Evolutionary conservation across 495 filamentous ascomycete genomes (phyloP).

Genomic region (Neurospora sp.): DNA sequence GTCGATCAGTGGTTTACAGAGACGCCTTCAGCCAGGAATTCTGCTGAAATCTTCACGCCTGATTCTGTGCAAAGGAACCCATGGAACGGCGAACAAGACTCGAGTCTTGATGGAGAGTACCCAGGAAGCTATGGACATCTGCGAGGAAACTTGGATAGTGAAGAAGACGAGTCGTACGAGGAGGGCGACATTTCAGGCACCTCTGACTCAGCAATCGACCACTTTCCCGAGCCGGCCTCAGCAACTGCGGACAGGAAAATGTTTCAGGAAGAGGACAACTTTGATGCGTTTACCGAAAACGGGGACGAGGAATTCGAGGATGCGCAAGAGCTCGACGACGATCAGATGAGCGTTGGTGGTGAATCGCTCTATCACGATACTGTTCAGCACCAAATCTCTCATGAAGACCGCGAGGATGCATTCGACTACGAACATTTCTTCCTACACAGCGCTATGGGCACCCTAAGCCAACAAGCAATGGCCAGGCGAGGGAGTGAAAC

Average conservation of each 20-base stretch:
- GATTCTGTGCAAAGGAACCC: slow-evolving; percentile 13
- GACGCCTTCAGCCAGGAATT: slow-evolving; percentile 21
- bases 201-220: slow-evolving; percentile 4
- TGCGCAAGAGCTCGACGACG: slow-evolving; percentile 15
- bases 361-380: slow-evolving; percentile 51
- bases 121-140: not conserved
- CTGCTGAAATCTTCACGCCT: slow-evolving; percentile 8
- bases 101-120: slow-evolving; percentile 17
- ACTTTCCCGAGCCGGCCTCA: slow-evolving; percentile 4
- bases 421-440: slow-evolving; percentile 98
- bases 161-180: not conserved
- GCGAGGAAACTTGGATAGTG: not conserved
- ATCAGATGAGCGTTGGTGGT: slow-evolving; percentile 36
- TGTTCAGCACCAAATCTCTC: slow-evolving; percentile 42
- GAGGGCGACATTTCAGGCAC: not conserved
- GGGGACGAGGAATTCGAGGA: slow-evolving; percentile 15
- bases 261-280: slow-evolving; percentile 16
- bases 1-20: slow-evolving; percentile 62
- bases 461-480: slow-evolving; percentile 37
- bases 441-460: slow-evolving; percentile 82
- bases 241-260: not conserved
- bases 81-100: slow-evolving; percentile 26
- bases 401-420: slow-evolving; percentile 93
- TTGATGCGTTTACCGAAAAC: slow-evolving; percentile 29
- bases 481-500: slow-evolving; percentile 40